phyloP scores from a whole-genome alignment of 1,284 basidiomycete species.

The Inonotus hispidus region DNA sequence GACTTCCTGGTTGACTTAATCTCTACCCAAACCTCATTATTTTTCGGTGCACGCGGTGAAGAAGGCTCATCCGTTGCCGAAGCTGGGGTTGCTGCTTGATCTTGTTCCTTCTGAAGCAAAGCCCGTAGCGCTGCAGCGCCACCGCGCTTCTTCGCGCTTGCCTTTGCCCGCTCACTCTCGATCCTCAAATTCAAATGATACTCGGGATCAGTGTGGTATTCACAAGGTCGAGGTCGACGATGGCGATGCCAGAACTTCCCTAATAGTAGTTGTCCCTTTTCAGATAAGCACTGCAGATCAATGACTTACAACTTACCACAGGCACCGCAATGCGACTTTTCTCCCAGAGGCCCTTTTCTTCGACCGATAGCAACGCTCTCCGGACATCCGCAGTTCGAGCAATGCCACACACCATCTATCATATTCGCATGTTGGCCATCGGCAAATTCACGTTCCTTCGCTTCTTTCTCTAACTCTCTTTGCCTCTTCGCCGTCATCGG shows the following conservation, averaged over 20 bases:
- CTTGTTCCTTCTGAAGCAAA: constrained; percentile 22
- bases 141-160: constrained; percentile 48
- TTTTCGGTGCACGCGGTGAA: constrained; percentile 45
- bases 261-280: constrained; percentile 29
- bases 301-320: constrained; percentile 62
- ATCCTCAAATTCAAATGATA: constrained; percentile 56
- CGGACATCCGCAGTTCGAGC: constrained; percentile 87
- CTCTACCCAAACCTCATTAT: constrained; percentile 32
- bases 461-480: constrained; percentile 73
- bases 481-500: constrained; percentile 51
- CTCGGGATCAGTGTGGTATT: constrained; percentile 68
- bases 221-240: constrained; percentile 68
- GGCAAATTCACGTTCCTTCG: constrained; percentile 74
- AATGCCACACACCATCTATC: constrained; percentile 87
- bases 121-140: constrained; percentile 42
- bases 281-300: not conserved
- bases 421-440: constrained; percentile 78
- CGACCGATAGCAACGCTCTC: constrained; percentile 79
- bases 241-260: constrained; percentile 86
- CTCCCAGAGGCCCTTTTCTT: constrained; percentile 84
- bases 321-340: constrained; percentile 86
- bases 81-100: constrained; percentile 10
- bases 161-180: constrained; percentile 50
- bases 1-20: constrained; percentile 20
- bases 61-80: constrained; percentile 33